Evolutionary conservation across 2,329 filamentous ascomycete species (phyloP), one percentile per base, ranked within the genome.

Genomic region (Aspergillus viridinutans): DNA sequence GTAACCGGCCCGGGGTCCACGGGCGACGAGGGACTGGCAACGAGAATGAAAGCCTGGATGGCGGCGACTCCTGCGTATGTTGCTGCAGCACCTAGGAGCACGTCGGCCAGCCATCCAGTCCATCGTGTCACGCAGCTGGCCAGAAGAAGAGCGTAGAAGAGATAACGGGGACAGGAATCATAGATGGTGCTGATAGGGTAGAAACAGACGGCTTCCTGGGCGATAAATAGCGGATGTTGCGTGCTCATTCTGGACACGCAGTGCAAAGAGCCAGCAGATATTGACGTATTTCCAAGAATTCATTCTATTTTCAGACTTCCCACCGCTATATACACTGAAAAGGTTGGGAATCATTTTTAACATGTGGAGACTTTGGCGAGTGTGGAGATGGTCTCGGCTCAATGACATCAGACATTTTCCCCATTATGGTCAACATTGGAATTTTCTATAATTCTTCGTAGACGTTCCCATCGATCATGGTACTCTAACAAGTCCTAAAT

Each of bases 171-270:
- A 52, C 70, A 72, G 4, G 63, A 62, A 28, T 69, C 66, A 49
- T 72, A 72, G 26, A 70, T 60, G 3, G 70, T 72, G 61, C 69
- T 72, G 49, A 72, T 69, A 1, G 68, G 70, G 48, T 72, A 72
- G 54, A 57, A 60, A 55, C 70, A 72, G 23, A 68, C 35, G 2
- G 68, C 64, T 59, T 70, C 66, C 48, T 71, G 65, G 3, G 67
- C 69, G 17, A 71, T 55, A 58, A 72, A 70, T 28, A 67, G 53
- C 21, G 62, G 61, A 9, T 21, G 49, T 25, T 54, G 60, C 14
- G 35, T 42, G n/a, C 54, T 56, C 61, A 64, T 64, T 42, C 12
- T 45, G 12, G 20, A 20, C 40, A 10, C 8, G 8, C n/a, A 2
- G 20, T 20, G 9, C n/a, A 17, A 45, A 8, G 3, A 12, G 42